These are phyloP conservation scores for Rhexocercosporidium sp. DNA, from an alignment of 2,329 filamentous ascomycete genomes.

Conservation along the genomic window DNA sequence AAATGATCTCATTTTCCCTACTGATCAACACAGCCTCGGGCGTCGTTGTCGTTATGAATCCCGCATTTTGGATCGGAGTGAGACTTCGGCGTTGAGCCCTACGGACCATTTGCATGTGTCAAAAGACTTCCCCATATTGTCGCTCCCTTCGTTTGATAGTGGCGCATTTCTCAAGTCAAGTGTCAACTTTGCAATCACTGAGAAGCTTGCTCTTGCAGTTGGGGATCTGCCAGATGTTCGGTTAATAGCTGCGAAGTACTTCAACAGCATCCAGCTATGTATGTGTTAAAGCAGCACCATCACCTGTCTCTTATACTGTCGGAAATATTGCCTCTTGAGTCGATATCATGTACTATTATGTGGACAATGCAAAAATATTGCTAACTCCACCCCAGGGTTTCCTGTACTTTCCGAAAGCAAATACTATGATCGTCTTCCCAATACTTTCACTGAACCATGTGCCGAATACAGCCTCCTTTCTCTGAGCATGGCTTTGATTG, in stretches of 20 bases:
- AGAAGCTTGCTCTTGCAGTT: conserved; percentile 16
- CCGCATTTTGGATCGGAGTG: not conserved
- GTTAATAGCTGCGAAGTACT: conserved; percentile 21
- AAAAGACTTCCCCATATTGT: no score
- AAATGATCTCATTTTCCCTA: not conserved
- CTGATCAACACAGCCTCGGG: conserved; percentile 19
- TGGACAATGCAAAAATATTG: not conserved
- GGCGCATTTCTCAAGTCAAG: conserved; percentile 4
- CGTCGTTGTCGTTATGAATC: conserved; percentile 24
- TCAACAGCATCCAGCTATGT: conserved; percentile 25
- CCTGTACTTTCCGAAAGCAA: conserved; percentile 25
- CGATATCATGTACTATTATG: no score
- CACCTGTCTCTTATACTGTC: no score
- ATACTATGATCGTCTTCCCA: conserved; percentile 22
- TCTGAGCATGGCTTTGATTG: conserved; percentile 27
- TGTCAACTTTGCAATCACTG: conserved; percentile 19
- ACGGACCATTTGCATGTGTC: not conserved
- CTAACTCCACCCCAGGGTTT: conserved; percentile 17
- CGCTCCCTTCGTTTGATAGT: not conserved
- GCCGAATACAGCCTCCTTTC: conserved; percentile 25
- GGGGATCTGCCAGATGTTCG: conserved; percentile 24
- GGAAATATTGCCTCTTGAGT: no score
- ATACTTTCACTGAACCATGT: conserved; percentile 17
- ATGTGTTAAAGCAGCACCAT: not conserved
- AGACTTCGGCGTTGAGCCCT: not conserved